These are phyloP conservation scores for Polymyxa betae DNA, from an alignment of 208 protist species.

Conservation along the genomic window DNA sequence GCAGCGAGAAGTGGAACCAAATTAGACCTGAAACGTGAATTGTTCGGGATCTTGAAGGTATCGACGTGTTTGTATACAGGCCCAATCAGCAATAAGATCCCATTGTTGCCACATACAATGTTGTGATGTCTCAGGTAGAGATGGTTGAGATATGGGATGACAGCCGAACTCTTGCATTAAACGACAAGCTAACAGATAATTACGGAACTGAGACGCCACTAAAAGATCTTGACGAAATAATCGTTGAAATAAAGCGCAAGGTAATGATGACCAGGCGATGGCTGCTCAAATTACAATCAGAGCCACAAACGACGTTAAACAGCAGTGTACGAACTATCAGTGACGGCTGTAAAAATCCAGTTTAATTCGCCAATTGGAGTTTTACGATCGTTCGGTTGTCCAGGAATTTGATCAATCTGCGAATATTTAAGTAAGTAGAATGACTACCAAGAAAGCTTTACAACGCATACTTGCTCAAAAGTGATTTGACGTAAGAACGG, in stretches of 20 bases:
- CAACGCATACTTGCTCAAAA: background rate
- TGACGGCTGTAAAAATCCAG: conserved; percentile 98
- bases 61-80: conserved; percentile 13
- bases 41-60: conserved; percentile 29
- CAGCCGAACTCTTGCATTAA: conserved; percentile 69
- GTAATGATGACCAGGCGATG: conserved; percentile 47
- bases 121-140: conserved; percentile 87
- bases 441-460: background rate
- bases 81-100: conserved; percentile 65
- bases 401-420: conserved; percentile 68
- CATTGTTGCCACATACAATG: conserved; percentile 88
- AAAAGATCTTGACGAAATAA: conserved; percentile 81
- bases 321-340: conserved; percentile 97
- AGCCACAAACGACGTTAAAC: conserved; percentile 71
- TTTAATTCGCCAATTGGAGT: conserved; percentile 94
- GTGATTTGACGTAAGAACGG: conserved; percentile 57
- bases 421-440: background rate
- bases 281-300: background rate
- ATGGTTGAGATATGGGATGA: conserved; percentile 89
- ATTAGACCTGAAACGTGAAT: background rate
- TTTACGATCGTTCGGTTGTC: conserved; percentile 69
- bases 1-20: background rate
- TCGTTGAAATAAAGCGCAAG: conserved; percentile 62
- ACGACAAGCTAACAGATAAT: conserved; percentile 95
- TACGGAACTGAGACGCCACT: conserved; percentile 91